A percentile compares a stretch with the other conserved stretches of the same genome.
Evolutionary conservation across 495 filamentous ascomycete genomes (phyloP).

Genomic region (Penicillium coprophilum): DNA sequence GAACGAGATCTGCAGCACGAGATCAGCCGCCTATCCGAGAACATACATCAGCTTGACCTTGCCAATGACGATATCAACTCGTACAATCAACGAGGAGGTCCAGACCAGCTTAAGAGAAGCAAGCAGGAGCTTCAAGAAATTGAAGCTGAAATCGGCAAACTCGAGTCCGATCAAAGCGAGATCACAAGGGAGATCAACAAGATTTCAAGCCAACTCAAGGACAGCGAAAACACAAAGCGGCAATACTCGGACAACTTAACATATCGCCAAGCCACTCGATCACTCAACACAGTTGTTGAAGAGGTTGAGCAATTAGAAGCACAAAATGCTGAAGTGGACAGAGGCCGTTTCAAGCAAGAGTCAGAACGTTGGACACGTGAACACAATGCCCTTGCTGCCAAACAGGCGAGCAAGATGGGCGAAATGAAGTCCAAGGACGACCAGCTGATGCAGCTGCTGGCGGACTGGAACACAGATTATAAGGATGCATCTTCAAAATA

Average conservation of each 20-base stretch:
- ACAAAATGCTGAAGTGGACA: slow-evolving; percentile 80
- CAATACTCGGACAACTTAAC: slow-evolving; percentile 84
- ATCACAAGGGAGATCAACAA: slow-evolving; percentile 71
- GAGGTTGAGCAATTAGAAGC: slow-evolving; percentile 77
- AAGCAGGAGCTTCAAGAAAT: slow-evolving; percentile 66
- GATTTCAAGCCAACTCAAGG: slow-evolving; percentile 72
- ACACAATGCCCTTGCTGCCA: slow-evolving; percentile 58
- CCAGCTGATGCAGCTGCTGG: slow-evolving; percentile 63
- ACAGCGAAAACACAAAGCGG: slow-evolving; percentile 73
- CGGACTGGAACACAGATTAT: slow-evolving; percentile 84
- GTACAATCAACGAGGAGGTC: slow-evolving; percentile 76
- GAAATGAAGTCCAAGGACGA: slow-evolving; percentile 78
- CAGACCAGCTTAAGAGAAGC: slow-evolving; percentile 65
- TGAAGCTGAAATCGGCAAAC: slow-evolving; percentile 60
- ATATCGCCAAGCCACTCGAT: slow-evolving; percentile 70
- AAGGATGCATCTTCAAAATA: slow-evolving; percentile 78
- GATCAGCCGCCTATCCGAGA: slow-evolving; percentile 67
- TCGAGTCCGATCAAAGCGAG: slow-evolving; percentile 65
- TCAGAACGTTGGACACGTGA: slow-evolving; percentile 60
- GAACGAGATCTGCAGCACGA: slow-evolving; percentile 74
- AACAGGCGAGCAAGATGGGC: slow-evolving; percentile 65
- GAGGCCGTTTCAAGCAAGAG: slow-evolving; percentile 69
- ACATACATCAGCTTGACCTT: slow-evolving; percentile 70
- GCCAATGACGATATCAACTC: slow-evolving; percentile 74
- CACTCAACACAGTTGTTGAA: slow-evolving; percentile 60